These are phyloP conservation scores for Potentilla sterilis DNA, from an alignment of 306 rosid genomes.

Conservation along the genomic window DNA sequence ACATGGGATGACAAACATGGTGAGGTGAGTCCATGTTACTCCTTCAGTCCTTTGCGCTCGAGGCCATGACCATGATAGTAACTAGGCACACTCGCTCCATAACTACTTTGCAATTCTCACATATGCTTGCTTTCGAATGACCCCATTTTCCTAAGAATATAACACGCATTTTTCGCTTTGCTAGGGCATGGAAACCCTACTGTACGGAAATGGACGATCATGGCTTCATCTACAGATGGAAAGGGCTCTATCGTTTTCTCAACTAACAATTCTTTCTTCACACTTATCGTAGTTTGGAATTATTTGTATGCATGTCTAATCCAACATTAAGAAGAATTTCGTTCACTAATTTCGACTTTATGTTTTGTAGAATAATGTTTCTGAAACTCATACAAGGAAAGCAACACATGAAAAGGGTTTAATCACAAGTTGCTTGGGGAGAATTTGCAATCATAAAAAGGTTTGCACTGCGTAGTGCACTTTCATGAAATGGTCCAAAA, in stretches of 20 bases:
- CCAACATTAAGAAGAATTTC: background rate
- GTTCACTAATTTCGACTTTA: background rate
- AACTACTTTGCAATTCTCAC: slow-evolving; percentile 32
- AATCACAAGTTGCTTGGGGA: background rate
- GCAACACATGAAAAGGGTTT: background rate
- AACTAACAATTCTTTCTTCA: background rate
- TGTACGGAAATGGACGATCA: background rate
- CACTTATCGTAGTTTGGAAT: background rate
- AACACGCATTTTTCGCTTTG: background rate
- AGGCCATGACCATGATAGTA: slow-evolving; percentile 30
- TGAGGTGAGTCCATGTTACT: slow-evolving; percentile 52
- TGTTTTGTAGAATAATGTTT: background rate
- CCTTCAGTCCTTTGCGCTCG: slow-evolving; percentile 34
- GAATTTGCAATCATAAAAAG: slow-evolving; percentile 1
- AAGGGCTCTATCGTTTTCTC: background rate
- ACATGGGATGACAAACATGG: slow-evolving; percentile 41
- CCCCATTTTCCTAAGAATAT: background rate
- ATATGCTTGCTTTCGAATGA: background rate
- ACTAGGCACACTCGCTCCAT: slow-evolving; percentile 40
- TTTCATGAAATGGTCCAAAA: slow-evolving; percentile 26
- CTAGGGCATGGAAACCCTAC: background rate
- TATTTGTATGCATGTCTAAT: background rate
- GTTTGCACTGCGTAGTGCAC: background rate
- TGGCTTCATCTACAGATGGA: background rate
- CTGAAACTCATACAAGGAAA: background rate